Evolutionary conservation across 106 monocot species (phyloP).

Genomic region (Acanthochlamys bracteata): DNA sequence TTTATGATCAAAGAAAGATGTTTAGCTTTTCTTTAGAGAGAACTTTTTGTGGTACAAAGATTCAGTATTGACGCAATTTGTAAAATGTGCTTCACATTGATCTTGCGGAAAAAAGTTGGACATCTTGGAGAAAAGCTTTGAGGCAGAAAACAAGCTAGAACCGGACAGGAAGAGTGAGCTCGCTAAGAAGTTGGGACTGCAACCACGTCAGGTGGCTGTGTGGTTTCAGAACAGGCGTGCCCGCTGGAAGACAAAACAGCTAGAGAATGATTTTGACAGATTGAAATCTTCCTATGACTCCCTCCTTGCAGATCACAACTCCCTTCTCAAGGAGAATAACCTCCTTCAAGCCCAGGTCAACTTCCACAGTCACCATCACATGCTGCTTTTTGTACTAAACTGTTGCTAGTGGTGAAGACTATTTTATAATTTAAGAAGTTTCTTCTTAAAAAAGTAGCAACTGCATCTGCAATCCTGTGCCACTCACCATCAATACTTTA

Average conservation of each 20-base stretch:
- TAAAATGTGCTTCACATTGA: background rate
- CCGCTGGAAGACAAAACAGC: conserved; percentile 15
- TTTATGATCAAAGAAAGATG: too few relatives aligned
- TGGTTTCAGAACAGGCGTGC: conserved; percentile 23
- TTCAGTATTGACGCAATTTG: background rate
- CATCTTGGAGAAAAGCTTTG: conserved; percentile 29
- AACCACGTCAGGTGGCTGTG: conserved; percentile 34
- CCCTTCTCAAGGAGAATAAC: conserved; percentile 12
- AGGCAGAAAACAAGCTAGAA: conserved; percentile 34
- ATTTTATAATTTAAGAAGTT: background rate
- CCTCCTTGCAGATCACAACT: conserved; percentile 6
- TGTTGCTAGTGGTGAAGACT: background rate
- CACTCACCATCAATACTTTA: too few relatives aligned
- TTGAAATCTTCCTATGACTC: conserved; percentile 21
- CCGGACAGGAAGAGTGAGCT: conserved; percentile 28
- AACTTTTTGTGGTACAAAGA: background rate
- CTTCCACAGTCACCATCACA: background rate
- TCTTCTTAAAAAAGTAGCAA: background rate
- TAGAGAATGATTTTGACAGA: conserved; percentile 25
- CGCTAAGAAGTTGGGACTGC: conserved; percentile 30
- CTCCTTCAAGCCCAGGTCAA: conserved; percentile 7
- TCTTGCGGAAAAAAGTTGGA: conserved; percentile 13
- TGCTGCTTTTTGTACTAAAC: background rate
- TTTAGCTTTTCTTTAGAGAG: background rate
- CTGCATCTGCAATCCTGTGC: too few relatives aligned